Evolutionary conservation across 176 grass and related monocot genomes (phyloP), one percentile per base, ranked within the genome.

Genomic region (Stipa capillata): DNA sequence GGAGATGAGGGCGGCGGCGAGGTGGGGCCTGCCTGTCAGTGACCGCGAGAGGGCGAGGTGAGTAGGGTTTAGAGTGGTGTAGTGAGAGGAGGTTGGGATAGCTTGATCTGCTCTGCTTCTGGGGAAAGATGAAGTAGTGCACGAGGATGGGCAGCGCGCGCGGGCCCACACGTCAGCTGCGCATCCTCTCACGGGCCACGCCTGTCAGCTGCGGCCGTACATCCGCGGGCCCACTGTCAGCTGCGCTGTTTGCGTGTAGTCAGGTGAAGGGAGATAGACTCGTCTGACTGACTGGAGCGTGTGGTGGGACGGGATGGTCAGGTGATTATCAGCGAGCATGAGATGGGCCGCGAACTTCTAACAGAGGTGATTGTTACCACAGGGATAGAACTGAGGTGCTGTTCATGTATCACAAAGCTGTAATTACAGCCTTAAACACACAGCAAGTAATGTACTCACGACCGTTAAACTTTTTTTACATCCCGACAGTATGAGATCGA

Each of bases 11-110:
- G 75, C 69, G 83, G 74, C 67, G 31, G 55, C 81, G 54, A 52
- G 85, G 76, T 73, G 78, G 82, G 80, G 72, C 86, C 82, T 86
- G 79, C 66, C n/a, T 41, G 89, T 71, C 81, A 74, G 69, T 35
- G 79, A 72, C 43, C 5, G 48, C 7, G 74, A n/a, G 12, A 60
- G 60, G 50, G 39, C n/a, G 12, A 9, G 14, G 15, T 12, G 73
- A 2, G 27, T 54, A 79, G 68, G 84, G 60, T 74, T 79, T 79
- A 44, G 44, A 33, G 78, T 24, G 0, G 65, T 39, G 65, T 6
- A 59, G 61, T n/a, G 0, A 60, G n/a, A 28, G 45, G 59, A 18
- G 60, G 28, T 11, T 18, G 76, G 49, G 13, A 41, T 20, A 41
- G n/a, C n/a, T n/a, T n/a, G 41, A 37, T 49, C 20, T 61, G 21